Percentiles rank a stretch among this genome's conserved stretches.
Evolutionary conservation across 371 early-diverging fungal genomes (phyloP).

Genomic region (Catenaria anguillulae): DNA sequence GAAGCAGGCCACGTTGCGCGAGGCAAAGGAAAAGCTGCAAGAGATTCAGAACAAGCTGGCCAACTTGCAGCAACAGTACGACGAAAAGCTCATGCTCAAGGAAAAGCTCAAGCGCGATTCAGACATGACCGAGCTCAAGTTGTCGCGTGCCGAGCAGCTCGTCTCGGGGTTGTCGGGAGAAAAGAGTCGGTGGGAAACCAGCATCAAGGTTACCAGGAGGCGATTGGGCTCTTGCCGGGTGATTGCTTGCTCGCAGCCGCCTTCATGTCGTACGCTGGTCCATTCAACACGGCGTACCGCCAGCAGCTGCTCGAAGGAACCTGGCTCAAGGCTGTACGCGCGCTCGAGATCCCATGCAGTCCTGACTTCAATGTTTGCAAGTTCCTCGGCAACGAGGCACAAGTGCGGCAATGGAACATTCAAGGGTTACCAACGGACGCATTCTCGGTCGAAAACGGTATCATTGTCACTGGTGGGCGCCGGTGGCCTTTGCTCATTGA

Average conservation of each 20-base stretch:
- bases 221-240: conserved; percentile 28
- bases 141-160: conserved; percentile 32
- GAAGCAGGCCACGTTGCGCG: conserved; percentile 32
- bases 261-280: conserved; percentile 36
- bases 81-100: conserved; percentile 32
- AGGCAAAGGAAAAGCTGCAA: conserved; percentile 32
- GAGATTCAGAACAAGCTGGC: conserved; percentile 38
- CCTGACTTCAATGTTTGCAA: conserved; percentile 27
- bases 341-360: conserved; percentile 32
- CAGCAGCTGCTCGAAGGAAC: conserved; percentile 20
- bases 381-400: conserved; percentile 30
- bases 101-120: conserved; percentile 34
- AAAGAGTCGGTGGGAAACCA: conserved; percentile 33
- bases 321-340: conserved; percentile 29
- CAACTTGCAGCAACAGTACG: conserved; percentile 34
- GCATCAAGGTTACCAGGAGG: conserved; percentile 32
- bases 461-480: conserved; percentile 34
- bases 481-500: conserved; percentile 42
- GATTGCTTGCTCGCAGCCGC: conserved; percentile 36
- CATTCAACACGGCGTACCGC: conserved; percentile 31
- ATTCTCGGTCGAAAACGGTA: conserved; percentile 37
- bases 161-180: conserved; percentile 37
- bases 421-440: conserved; percentile 35
- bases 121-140: conserved; percentile 32
- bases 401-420: conserved; percentile 36